These are phyloP conservation scores for Mrakia hoshinonis DNA, from an alignment of 768 basidiomycete species.

Conservation along the genomic window DNA sequence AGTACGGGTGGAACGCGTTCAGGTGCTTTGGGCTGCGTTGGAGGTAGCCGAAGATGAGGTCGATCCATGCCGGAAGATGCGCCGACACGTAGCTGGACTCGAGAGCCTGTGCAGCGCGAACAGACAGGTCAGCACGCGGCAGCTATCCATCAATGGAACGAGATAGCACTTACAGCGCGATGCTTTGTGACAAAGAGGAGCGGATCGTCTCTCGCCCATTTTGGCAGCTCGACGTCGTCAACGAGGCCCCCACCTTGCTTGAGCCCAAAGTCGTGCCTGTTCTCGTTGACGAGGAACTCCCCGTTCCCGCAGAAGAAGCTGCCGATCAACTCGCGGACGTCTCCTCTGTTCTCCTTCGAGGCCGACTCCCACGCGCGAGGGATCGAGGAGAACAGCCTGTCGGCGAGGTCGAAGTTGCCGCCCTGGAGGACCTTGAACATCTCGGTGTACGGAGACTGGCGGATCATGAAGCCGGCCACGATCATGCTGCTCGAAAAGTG, in stretches of 20 bases:
- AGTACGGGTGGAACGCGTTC: conserved; percentile 87
- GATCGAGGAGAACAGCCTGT: conserved; percentile 48
- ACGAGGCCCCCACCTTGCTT: conserved; percentile 48
- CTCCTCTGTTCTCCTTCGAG: conserved; percentile 73
- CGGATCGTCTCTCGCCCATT: conserved; percentile 80
- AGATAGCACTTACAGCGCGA: conserved; percentile 58
- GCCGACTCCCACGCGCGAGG: conserved; percentile 76
- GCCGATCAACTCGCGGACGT: conserved; percentile 86
- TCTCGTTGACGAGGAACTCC: conserved; percentile 70
- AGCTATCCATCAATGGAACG: too few relatives aligned
- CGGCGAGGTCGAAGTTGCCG: conserved; percentile 82
- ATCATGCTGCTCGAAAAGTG: conserved; percentile 97
- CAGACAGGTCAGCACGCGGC: background rate
- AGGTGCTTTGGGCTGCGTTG: conserved; percentile 34
- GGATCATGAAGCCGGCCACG: conserved; percentile 85
- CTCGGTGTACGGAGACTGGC: conserved; percentile 79
- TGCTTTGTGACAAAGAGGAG: conserved; percentile 71
- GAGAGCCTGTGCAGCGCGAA: conserved; percentile 52
- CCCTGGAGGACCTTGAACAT: conserved; percentile 62
- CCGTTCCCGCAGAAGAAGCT: conserved; percentile 46
- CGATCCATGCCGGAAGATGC: conserved; percentile 79
- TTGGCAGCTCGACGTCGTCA: conserved; percentile 77
- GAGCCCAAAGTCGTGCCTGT: conserved; percentile 43
- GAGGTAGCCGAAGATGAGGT: conserved; percentile 58
- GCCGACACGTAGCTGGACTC: conserved; percentile 82